Evolutionary conservation across 2,329 filamentous ascomycete species (phyloP), one percentile per base, ranked within the genome.

Genomic region (Aspergillus sp.): DNA sequence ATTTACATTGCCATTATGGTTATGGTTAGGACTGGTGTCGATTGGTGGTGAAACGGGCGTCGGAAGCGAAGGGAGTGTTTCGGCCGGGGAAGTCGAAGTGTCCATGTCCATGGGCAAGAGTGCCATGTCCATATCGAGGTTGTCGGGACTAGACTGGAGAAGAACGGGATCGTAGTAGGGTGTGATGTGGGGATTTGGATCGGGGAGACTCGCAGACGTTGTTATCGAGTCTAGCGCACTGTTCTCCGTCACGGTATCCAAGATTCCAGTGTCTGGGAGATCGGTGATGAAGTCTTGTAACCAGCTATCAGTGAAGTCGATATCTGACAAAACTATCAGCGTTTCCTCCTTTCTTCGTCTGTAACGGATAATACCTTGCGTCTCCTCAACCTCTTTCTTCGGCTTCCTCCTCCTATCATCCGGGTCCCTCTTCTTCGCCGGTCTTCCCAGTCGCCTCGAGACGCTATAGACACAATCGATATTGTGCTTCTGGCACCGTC

Each of bases 391-490:
- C 9, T 20, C 37, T 10, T 39, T 39, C 17, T 39, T 39, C 15
- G 37, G n/a, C 37, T 39, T 39, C 17, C 37, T 39, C 17, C 17
- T 17, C 37, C 17, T 39, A 7, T 39, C 37, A 12, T 39, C 37
- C 19, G 20, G 33, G 19, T 57, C 54, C 49, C 55, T 61, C 44
- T 61, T 66, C 46, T 67, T 68, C 1, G 64, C 61, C 1, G 65
- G 65, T 27, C 65, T 51, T 12, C 65, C 65, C 3, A 68, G 43
- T 12, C 64, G 61, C 9, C 64, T 55, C 7, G 65, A 68, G 37
- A 68, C 60, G 41, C 65, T 67, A 46, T 68, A 68, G 19, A 68
- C 53, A 25, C 65, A 68, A 3, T 59, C 54, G 3, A 66, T 60
- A 17, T 63, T 62, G 15, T 68, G 64, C 30, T 63, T 65, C 41